Percentiles rank a stretch among this genome's conserved stretches.
phyloP scores from a whole-genome alignment of 768 basidiomycete species.

The Russula earlei region DNA sequence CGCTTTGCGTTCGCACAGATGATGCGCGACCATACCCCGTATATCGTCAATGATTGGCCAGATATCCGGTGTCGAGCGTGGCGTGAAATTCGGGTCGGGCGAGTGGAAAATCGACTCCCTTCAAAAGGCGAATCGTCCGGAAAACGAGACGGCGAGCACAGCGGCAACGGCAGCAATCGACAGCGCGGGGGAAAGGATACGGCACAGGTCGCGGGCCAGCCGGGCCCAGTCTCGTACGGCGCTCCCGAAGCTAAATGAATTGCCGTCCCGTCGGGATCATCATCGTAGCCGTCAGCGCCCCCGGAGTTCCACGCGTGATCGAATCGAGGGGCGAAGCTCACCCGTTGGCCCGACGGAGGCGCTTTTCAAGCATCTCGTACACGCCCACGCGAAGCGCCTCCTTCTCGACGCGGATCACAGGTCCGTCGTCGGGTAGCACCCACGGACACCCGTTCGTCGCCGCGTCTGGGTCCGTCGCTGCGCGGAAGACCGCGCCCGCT shows the following conservation, averaged over 20 bases:
- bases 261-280: neutral
- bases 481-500: slow-evolving; percentile 26
- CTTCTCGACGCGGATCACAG: slow-evolving; percentile 22
- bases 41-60: too few species aligned
- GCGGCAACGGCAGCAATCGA: neutral
- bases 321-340: neutral
- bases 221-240: neutral
- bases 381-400: slow-evolving; percentile 22
- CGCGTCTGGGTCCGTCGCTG: slow-evolving; percentile 23
- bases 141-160: neutral
- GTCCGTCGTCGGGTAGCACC: slow-evolving; percentile 26
- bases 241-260: neutral
- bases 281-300: neutral
- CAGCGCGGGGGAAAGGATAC: slow-evolving; percentile 2
- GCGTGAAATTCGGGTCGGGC: too few species aligned
- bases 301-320: neutral
- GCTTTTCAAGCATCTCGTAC: slow-evolving; percentile 22
- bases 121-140: neutral
- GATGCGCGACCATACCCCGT: too few species aligned
- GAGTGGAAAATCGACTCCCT: neutral
- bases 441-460: slow-evolving; percentile 24
- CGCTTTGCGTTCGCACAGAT: too few species aligned
- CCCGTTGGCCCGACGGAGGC: slow-evolving; percentile 1
- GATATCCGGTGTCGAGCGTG: too few species aligned
- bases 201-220: neutral